A percentile compares a stretch with the other conserved stretches of the same genome.
Conservation (phyloP, 2,329 filamentous ascomycete species). For the Diaporthe ilicicola region DNA sequence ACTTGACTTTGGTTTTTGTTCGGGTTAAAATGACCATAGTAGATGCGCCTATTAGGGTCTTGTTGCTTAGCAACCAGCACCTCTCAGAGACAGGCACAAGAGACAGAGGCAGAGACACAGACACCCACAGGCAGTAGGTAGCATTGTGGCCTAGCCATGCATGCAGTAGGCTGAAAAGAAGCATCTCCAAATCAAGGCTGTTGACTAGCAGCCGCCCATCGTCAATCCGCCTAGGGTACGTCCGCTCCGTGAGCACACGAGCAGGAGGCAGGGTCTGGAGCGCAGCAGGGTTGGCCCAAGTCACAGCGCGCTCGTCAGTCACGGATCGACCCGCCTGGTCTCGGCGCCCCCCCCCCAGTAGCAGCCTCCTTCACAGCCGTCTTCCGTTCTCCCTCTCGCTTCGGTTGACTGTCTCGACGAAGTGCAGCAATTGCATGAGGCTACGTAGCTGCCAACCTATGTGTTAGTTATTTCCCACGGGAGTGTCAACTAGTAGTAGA, state of each 20-base stretch:
- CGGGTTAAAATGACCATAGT: not conserved
- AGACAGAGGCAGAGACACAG: not conserved
- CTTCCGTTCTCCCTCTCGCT: not conserved
- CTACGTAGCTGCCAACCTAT: not conserved
- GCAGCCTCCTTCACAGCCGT: not conserved
- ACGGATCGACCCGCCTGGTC: slow-evolving; percentile 27
- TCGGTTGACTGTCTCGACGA: not conserved
- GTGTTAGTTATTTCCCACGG: not conserved
- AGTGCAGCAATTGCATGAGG: not conserved
- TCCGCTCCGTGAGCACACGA: slow-evolving; percentile 1
- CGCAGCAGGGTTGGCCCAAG: slow-evolving; percentile 19
- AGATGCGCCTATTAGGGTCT: not conserved
- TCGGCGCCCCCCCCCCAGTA: not conserved
- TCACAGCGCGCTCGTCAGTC: slow-evolving; percentile 5
- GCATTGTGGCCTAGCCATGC: slow-evolving; percentile 1
- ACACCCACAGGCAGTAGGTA: not conserved
- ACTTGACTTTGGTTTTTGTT: not conserved
- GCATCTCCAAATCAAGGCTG: not conserved
- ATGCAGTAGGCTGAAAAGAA: slow-evolving; percentile 19
- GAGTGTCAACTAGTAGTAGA: not conserved
- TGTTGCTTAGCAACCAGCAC: slow-evolving; percentile 18
- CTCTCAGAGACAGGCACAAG: no score
- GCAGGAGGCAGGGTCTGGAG: slow-evolving; percentile 2
- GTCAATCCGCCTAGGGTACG: not conserved
- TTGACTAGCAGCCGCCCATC: slow-evolving; percentile 10